These are phyloP conservation scores for Pseudocercospora crystallina DNA, from an alignment of 2,329 filamentous ascomycete genomes.

Conservation along the genomic window DNA sequence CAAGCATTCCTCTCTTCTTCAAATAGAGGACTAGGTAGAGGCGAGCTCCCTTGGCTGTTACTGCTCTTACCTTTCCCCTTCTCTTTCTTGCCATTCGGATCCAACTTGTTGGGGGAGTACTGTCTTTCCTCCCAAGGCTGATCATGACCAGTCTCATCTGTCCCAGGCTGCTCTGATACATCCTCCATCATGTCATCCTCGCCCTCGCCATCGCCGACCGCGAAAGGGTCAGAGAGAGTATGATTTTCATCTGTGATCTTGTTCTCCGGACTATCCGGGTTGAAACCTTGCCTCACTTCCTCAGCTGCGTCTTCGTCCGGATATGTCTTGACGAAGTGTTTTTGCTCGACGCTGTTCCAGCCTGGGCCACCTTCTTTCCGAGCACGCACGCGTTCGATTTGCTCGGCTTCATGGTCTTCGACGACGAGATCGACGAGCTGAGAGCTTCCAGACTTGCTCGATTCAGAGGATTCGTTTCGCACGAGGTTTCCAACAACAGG, in stretches of 20 bases:
- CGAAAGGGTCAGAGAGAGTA: conserved; percentile 46
- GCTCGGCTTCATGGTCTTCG: conserved; percentile 62
- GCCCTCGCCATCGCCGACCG: conserved; percentile 43
- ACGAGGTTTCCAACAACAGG: conserved; percentile 42
- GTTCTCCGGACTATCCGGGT: conserved; percentile 48
- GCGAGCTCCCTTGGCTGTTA: conserved; percentile 4
- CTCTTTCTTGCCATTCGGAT: conserved; percentile 2
- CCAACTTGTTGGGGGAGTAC: conserved; percentile 17
- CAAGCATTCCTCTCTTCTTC: conserved; percentile 32
- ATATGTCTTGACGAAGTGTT: conserved; percentile 56
- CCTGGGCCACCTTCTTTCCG: conserved; percentile 62
- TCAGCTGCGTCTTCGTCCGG: conserved; percentile 48
- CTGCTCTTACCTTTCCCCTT: conserved; percentile 12
- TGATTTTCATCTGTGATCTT: conserved; percentile 45
- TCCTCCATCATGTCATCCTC: conserved; percentile 30
- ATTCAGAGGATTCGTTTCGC: conserved; percentile 49
- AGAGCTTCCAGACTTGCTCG: conserved; percentile 55
- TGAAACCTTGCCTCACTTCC: conserved; percentile 56
- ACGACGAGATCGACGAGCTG: conserved; percentile 68
- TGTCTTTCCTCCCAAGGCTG: conserved; percentile 35
- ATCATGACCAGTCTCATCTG: conserved; percentile 27
- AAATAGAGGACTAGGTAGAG: conserved; percentile 23
- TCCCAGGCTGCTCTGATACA: conserved; percentile 19
- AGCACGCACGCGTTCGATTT: conserved; percentile 60
- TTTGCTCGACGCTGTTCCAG: conserved; percentile 58